Conservation (phyloP, 441 rosid genomes). For the Pelargonium fulgidum region DNA sequence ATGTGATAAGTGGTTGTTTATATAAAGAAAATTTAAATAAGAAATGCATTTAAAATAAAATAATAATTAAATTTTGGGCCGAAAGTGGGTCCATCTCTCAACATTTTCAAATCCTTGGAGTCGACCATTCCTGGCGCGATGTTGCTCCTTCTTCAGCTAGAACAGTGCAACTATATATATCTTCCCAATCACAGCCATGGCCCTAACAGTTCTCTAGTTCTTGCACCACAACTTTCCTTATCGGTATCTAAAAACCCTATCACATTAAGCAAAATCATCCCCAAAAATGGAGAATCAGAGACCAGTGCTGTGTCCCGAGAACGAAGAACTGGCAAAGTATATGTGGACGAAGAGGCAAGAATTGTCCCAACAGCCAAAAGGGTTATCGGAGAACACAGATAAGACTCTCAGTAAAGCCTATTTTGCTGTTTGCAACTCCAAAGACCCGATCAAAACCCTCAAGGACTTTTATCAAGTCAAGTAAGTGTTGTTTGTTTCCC, state of each 20-base stretch:
- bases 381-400: slow-evolving; percentile 57
- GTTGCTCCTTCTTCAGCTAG: too few species aligned
- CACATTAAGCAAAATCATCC: neutral
- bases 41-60: too few species aligned
- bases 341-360: slow-evolving; percentile 63
- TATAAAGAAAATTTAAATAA: too few species aligned
- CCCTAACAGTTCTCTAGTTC: neutral
- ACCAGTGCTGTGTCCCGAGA: slow-evolving; percentile 46
- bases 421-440: slow-evolving; percentile 39
- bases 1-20: too few species aligned
- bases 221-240: neutral
- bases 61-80: too few species aligned
- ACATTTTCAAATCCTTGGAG: too few species aligned
- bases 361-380: slow-evolving; percentile 55
- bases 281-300: slow-evolving; percentile 42
- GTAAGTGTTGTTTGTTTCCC: neutral
- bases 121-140: too few species aligned
- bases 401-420: slow-evolving; percentile 55
- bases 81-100: too few species aligned
- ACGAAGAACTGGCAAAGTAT: slow-evolving; percentile 49
- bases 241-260: neutral
- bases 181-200: neutral
- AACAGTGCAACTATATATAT: neutral
- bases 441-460: slow-evolving; percentile 9
- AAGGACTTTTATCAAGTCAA: slow-evolving; percentile 7